phyloP scores from a whole-genome alignment of 208 protist genomes.

The Leishmania arabica region DNA sequence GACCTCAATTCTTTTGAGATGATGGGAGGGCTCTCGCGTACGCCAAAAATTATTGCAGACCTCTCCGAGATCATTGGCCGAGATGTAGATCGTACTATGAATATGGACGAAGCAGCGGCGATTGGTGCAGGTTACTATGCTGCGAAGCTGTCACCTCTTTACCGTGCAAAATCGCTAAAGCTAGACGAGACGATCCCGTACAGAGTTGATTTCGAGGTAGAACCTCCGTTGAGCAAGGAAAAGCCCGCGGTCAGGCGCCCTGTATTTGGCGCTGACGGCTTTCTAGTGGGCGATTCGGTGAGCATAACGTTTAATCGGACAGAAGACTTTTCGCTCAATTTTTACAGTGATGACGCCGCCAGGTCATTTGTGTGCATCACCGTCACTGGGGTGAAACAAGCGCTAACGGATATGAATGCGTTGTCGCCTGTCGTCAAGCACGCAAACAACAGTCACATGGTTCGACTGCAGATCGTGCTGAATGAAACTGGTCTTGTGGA shows the following conservation, averaged over 20 bases:
- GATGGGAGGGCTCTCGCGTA: constrained; percentile 86
- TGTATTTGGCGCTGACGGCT: constrained; percentile 11
- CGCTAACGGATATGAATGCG: constrained; percentile 43
- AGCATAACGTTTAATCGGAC: constrained; percentile 81
- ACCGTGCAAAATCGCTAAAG: constrained; percentile 75
- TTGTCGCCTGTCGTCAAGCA: constrained; percentile 50
- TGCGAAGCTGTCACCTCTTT: constrained; percentile 75
- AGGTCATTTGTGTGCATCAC: constrained; percentile 41
- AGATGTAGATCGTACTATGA: constrained; percentile 84
- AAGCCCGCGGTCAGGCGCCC: constrained; percentile 14
- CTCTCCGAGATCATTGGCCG: constrained; percentile 57
- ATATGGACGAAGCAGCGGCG: constrained; percentile 91
- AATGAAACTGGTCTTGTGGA: constrained; percentile 78
- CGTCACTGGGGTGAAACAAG: constrained; percentile 51
- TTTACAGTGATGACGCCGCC: constrained; percentile 32
- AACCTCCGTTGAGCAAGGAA: constrained; percentile 33
- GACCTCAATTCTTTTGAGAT: constrained; percentile 85
- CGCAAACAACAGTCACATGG: constrained; percentile 80
- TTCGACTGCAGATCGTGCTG: constrained; percentile 72
- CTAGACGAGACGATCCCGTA: constrained; percentile 63
- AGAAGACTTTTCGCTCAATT: constrained; percentile 68
- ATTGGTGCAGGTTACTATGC: constrained; percentile 89
- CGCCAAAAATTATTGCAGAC: constrained; percentile 83
- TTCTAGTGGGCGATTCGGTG: constrained; percentile 41
- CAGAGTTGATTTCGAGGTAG: constrained; percentile 53